Conservation (phyloP, 305 asterid genomes). For the Withania somnifera region DNA sequence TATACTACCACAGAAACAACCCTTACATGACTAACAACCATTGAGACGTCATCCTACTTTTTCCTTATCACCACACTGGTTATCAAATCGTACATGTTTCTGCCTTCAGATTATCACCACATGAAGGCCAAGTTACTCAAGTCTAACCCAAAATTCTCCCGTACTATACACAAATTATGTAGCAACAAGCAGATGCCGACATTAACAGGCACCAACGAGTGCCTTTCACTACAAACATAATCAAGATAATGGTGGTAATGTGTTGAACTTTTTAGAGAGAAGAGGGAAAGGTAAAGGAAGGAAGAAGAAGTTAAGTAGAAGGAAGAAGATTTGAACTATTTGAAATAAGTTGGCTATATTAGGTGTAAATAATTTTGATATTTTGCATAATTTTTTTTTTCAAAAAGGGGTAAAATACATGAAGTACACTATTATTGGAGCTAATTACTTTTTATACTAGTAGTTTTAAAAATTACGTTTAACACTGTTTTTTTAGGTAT, state of each 20-base stretch:
- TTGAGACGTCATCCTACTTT: background rate
- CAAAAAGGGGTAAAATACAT: no score
- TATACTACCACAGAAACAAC: background rate
- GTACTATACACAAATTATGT: background rate
- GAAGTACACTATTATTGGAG: no score
- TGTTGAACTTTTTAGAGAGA: no score
- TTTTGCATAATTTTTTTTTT: no score
- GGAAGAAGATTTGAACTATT: no score
- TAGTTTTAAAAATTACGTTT: no score
- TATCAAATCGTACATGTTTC: background rate
- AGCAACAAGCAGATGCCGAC: background rate
- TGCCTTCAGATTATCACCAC: background rate
- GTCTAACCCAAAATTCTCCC: background rate
- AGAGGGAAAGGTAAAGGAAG: no score
- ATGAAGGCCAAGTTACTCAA: background rate
- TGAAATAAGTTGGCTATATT: no score
- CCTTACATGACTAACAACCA: background rate
- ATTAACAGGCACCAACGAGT: background rate
- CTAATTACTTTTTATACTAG: no score
- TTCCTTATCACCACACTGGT: background rate
- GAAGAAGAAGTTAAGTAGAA: no score
- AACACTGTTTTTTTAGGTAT: no score
- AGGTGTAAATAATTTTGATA: no score
- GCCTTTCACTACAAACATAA: conserved; percentile 6
- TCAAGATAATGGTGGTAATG: conserved; percentile 30